Percentiles rank a stretch among this genome's conserved stretches.
Evolutionary conservation across 2,329 filamentous ascomycete genomes (phyloP).

Genomic region (Clarireedia homoeocarpa): DNA sequence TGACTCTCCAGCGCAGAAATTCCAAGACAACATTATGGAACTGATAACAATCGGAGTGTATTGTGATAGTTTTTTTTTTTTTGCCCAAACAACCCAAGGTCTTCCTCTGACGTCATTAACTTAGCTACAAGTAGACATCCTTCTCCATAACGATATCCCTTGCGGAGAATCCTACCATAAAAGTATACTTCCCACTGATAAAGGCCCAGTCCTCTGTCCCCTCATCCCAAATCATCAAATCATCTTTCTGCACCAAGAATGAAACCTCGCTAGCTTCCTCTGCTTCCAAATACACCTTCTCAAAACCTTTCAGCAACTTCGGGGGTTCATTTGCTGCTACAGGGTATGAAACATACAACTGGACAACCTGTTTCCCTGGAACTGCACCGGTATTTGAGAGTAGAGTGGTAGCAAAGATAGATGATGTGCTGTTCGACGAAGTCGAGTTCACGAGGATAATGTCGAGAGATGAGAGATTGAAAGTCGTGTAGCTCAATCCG

Average conservation of each 20-base stretch:
- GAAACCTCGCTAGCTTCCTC: not conserved
- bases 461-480: not conserved
- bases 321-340: not conserved
- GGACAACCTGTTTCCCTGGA: conserved; percentile 11
- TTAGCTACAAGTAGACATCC: not conserved
- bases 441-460: not conserved
- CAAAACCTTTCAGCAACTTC: conserved; percentile 8
- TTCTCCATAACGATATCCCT: not conserved
- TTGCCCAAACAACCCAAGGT: too few relatives aligned
- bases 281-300: conserved; percentile 6
- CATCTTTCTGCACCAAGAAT: conserved; percentile 18
- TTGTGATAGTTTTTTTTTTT: too few relatives aligned
- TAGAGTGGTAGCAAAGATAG: not conserved
- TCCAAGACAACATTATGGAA: too few relatives aligned
- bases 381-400: not conserved
- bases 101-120: too few relatives aligned
- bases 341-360: conserved; percentile 11
- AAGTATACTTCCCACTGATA: conserved; percentile 30
- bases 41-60: too few relatives aligned
- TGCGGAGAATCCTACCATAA: not conserved
- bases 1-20: too few relatives aligned
- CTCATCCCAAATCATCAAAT: conserved; percentile 36
- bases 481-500: conserved; percentile 30
- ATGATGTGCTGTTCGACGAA: not conserved
- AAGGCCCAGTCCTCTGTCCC: conserved; percentile 33